Conservation (phyloP, 305 asterid genomes). For the Rubia balearica region DNA sequence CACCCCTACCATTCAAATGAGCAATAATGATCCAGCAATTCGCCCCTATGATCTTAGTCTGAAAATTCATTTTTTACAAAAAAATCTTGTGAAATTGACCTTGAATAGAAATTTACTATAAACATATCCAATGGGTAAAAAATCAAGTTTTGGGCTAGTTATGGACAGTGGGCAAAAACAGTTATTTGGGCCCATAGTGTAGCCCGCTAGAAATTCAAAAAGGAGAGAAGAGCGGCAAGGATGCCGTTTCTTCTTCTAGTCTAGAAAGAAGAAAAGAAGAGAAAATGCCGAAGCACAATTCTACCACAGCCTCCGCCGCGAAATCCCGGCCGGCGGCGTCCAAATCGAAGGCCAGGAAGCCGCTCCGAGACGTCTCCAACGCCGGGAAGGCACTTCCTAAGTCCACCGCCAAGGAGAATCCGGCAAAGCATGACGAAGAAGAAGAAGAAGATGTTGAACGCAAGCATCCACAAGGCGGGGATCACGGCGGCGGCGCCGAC, state of each 20-base stretch:
- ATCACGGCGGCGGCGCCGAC: slow-evolving; percentile 34
- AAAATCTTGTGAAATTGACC: too few relatives aligned
- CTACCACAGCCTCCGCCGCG: slow-evolving; percentile 15
- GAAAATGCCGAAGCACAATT: slow-evolving; percentile 39
- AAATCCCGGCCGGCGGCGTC: slow-evolving; percentile 34
- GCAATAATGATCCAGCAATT: too few relatives aligned
- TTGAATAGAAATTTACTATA: too few relatives aligned
- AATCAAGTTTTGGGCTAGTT: too few relatives aligned
- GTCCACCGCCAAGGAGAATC: slow-evolving; percentile 20
- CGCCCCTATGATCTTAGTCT: too few relatives aligned
- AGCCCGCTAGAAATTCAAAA: slow-evolving; percentile 9
- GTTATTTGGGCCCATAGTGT: not conserved
- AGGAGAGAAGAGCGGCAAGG: not conserved
- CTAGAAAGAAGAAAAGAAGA: not conserved
- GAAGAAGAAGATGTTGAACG: slow-evolving; percentile 15
- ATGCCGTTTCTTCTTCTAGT: slow-evolving; percentile 7
- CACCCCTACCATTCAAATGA: too few relatives aligned
- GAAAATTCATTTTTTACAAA: too few relatives aligned
- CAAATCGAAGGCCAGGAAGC: slow-evolving; percentile 45
- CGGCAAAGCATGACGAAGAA: slow-evolving; percentile 23
- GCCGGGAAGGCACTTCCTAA: slow-evolving; percentile 22
- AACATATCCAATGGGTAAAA: too few relatives aligned
- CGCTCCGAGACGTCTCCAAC: slow-evolving; percentile 63
- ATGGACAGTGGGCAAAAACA: too few relatives aligned
- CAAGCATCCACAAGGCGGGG: slow-evolving; percentile 3